Evolutionary conservation across 2,329 filamentous ascomycete genomes (phyloP).

Genomic region (Helminthosporium solani): DNA sequence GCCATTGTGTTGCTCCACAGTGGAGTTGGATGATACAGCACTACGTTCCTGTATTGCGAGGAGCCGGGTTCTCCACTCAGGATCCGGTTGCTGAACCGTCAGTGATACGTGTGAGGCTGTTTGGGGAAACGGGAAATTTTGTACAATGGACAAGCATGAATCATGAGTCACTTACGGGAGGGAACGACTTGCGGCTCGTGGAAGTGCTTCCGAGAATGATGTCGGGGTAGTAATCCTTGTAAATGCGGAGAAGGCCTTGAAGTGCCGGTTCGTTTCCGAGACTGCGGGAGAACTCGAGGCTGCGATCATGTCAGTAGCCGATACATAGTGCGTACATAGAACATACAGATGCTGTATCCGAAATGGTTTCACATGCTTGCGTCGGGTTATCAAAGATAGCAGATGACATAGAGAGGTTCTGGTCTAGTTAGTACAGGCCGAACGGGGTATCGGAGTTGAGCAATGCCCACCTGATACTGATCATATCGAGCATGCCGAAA

Average conservation of each 20-base stretch:
- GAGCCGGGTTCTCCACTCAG: constrained; percentile 70
- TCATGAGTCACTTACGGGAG: constrained; percentile 37
- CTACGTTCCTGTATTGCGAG: constrained; percentile 65
- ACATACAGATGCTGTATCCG: constrained; percentile 69
- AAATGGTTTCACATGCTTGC: constrained; percentile 81
- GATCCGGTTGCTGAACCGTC: constrained; percentile 62
- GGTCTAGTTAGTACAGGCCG: constrained; percentile 24
- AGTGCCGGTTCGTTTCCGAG: constrained; percentile 69
- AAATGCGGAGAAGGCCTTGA: constrained; percentile 74
- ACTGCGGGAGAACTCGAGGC: constrained; percentile 51
- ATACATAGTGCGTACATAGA: not conserved
- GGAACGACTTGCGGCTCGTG: constrained; percentile 40
- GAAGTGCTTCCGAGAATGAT: constrained; percentile 74
- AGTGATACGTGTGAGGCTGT: constrained; percentile 16
- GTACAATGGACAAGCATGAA: not conserved
- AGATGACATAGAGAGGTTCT: constrained; percentile 67
- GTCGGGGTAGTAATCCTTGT: constrained; percentile 88
- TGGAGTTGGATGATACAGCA: constrained; percentile 44
- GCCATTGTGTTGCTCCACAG: constrained; percentile 47
- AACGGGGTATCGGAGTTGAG: constrained; percentile 5
- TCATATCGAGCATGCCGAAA: constrained; percentile 80
- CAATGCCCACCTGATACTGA: constrained; percentile 62
- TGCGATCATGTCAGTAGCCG: constrained; percentile 27
- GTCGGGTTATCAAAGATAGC: constrained; percentile 73
- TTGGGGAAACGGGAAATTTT: not conserved